Conservation (phyloP, 2,329 filamentous ascomycete species). For the Trichophaea hybrida region DNA sequence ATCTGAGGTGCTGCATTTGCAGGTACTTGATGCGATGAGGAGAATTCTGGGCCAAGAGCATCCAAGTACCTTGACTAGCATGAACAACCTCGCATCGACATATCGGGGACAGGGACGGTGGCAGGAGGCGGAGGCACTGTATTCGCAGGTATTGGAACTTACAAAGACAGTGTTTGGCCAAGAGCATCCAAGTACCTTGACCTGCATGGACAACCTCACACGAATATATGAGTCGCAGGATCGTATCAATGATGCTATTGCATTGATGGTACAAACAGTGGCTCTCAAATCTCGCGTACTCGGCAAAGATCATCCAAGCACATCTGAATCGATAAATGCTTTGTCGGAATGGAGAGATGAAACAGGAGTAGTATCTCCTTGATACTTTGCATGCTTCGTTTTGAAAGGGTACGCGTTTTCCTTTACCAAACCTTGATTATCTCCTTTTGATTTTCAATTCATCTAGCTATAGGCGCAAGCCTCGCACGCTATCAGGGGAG, state of each 20-base stretch:
- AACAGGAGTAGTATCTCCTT: too few species aligned
- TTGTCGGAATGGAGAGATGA: neutral
- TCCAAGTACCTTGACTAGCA: neutral
- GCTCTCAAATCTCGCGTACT: neutral
- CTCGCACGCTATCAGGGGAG: too few species aligned
- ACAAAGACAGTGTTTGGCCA: conserved; percentile 1
- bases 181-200: conserved; percentile 10
- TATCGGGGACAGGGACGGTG: neutral
- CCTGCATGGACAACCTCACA: neutral
- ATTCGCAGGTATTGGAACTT: neutral
- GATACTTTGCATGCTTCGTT: too few species aligned
- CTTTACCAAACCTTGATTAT: too few species aligned
- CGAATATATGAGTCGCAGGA: neutral
- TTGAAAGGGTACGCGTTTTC: too few species aligned
- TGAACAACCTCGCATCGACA: conserved; percentile 4
- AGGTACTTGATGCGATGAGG: neutral
- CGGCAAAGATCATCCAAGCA: neutral
- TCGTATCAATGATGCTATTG: neutral
- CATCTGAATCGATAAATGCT: neutral
- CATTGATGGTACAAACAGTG: neutral
- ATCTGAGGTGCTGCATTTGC: conserved; percentile 1
- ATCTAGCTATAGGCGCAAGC: too few species aligned
- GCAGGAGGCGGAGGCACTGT: conserved; percentile 5
- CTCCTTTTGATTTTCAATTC: too few species aligned
- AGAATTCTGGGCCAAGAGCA: conserved; percentile 1